Base-by-base conservation (phyloP, 176 grass and related monocot species). In the Carex littledalei region DNA sequence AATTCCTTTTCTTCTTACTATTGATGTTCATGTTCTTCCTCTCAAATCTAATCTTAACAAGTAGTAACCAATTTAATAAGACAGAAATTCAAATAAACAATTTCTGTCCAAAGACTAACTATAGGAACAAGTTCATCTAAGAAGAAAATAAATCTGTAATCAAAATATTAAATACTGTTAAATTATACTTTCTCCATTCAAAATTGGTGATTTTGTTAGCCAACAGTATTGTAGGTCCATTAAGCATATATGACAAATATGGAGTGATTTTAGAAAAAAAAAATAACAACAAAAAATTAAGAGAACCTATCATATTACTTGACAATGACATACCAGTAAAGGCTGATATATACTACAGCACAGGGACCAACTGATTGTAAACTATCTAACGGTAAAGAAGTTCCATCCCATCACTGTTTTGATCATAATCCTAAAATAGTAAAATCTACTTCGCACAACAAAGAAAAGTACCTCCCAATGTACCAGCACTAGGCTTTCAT, bases 381-480 rank as follows among this genome's bases (percentile, higher is more conserved):
- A 11, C 69, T 22, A 73, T 10, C 41, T 73, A 22, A 37, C 13
- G n/a, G 18, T 47, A 73, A 73, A 49, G 37, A 73, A 73, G 39
- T 49, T 73, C 69, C 21, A 43, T 17, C 18, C 13, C 41, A 21
- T 49, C 39, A 35, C 69, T 21, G 39, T 21, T 49, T 73, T 49
- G 8, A 73, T 73, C 2, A 47, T 39, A 18, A 67, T 55, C 49
- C 73, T 77, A 54, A 29, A 39, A 39, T 39, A 39, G 37, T 39
- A 39, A 39, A 77, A 77, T 74, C 4, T 12, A 77, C 54, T 29
- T 31, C 52, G 10, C 53, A 54, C 45, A 54, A 76, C 47, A 56
- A 32, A 77, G 13, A 67, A 47, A 67, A 43, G 83, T 92, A 94
- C 94, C 90, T 98, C 89, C 95, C 95, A 98, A 81, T 83, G 89